Evolutionary conservation across 2,329 filamentous ascomycete species (phyloP).

Genomic region (Orbilia oligospora): DNA sequence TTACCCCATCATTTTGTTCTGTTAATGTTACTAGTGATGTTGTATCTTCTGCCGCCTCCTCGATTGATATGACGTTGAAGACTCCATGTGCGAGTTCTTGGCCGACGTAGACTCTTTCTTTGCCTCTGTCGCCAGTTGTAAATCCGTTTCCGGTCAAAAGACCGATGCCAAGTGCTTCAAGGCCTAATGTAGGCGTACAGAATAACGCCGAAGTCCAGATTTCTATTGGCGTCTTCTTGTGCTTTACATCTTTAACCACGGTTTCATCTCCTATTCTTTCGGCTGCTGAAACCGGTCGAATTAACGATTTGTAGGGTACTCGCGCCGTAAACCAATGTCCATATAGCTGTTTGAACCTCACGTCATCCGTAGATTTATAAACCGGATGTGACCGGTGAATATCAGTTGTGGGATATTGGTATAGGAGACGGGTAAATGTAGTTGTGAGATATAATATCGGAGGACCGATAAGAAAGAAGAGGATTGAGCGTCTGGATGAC

Average conservation of each 20-base stretch:
- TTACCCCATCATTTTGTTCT: not conserved
- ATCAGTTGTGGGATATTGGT: conserved; percentile 44
- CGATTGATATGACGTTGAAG: conserved; percentile 31
- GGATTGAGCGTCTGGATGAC: conserved; percentile 20
- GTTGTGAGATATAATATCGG: conserved; percentile 41
- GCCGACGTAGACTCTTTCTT: conserved; percentile 30
- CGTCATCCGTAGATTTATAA: conserved; percentile 31
- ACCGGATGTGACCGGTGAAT: conserved; percentile 50
- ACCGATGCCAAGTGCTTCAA: conserved; percentile 36
- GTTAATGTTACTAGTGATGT: not conserved
- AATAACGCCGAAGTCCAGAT: conserved; percentile 50
- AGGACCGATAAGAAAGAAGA: conserved; percentile 30
- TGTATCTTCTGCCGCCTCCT: too few species aligned
- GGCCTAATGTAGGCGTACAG: conserved; percentile 44
- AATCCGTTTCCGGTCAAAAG: conserved; percentile 30
- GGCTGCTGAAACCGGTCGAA: not conserved
- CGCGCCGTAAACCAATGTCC: conserved; percentile 51
- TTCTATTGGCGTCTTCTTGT: conserved; percentile 32
- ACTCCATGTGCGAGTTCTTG: conserved; percentile 42
- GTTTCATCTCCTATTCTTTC: not conserved
- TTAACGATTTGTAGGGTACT: conserved; percentile 11
- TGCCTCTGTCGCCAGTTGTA: conserved; percentile 33
- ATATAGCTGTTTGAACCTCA: conserved; percentile 34
- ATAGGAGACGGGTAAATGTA: conserved; percentile 40
- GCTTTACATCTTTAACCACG: not conserved